These are phyloP conservation scores for Hawksworthiomyces lignivorus DNA, from an alignment of 2,329 filamentous ascomycete genomes.

Conservation along the genomic window DNA sequence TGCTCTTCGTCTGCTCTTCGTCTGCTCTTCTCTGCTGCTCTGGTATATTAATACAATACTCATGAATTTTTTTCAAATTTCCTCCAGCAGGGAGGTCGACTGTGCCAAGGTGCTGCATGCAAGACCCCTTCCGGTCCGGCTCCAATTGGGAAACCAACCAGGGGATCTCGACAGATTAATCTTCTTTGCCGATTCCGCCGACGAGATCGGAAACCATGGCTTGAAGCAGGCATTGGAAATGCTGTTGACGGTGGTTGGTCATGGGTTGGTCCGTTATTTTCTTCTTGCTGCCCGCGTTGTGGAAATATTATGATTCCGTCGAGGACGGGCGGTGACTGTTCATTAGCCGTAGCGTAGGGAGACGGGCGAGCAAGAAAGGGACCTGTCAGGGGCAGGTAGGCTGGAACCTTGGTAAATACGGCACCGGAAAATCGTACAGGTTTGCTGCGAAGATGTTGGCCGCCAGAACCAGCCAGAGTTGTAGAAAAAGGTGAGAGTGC, in stretches of 20 bases:
- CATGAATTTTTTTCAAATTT: background rate
- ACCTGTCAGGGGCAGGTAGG: slow-evolving; percentile 8
- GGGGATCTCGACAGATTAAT: slow-evolving; percentile 12
- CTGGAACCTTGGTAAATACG: slow-evolving; percentile 12
- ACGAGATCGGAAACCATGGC: too few species aligned
- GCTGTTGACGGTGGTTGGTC: background rate
- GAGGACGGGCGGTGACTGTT: background rate
- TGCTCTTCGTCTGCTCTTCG: background rate
- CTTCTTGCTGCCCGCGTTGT: background rate
- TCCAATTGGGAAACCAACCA: slow-evolving; percentile 32
- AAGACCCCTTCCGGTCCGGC: slow-evolving; percentile 29
- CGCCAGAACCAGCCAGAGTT: too few species aligned
- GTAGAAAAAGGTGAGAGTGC: too few species aligned
- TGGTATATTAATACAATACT: too few species aligned
- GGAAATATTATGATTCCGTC: slow-evolving; percentile 4
- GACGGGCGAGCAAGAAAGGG: slow-evolving; percentile 4
- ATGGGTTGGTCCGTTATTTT: too few species aligned
- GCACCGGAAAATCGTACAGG: slow-evolving; percentile 6
- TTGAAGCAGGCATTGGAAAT: too few species aligned
- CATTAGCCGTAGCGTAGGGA: background rate
- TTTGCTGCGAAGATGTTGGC: background rate
- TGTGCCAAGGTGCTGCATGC: slow-evolving; percentile 10
- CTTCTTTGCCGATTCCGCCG: too few species aligned
- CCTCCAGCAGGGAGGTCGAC: slow-evolving; percentile 6
- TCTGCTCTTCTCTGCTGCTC: too few species aligned